phyloP scores from a whole-genome alignment of 2,329 filamentous ascomycete genomes.

The Endocalyx cinctus region DNA sequence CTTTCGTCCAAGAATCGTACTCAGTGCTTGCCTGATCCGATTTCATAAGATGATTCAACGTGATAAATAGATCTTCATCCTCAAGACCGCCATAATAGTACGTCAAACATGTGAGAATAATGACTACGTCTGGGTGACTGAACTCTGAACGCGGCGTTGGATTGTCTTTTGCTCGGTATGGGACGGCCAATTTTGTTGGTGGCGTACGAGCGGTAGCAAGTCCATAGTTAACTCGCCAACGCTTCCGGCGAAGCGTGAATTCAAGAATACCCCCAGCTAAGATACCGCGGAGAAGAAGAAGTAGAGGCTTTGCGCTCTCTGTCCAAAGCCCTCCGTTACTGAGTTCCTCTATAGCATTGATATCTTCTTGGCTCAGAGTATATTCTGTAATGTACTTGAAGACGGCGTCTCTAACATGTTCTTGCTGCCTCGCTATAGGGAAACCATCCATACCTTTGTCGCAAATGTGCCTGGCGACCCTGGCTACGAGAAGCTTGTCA shows the following conservation, averaged over 20 bases:
- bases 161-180: slow-evolving; percentile 55
- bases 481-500: slow-evolving; percentile 21
- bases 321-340: slow-evolving; percentile 30
- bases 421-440: slow-evolving; percentile 33
- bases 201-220: slow-evolving; percentile 38
- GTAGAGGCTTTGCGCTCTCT: slow-evolving; percentile 22
- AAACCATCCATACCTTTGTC: slow-evolving; percentile 36
- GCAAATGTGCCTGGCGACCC: slow-evolving; percentile 38
- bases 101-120: slow-evolving; percentile 49
- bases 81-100: slow-evolving; percentile 54
- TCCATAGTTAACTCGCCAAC: slow-evolving; percentile 64
- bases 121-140: slow-evolving; percentile 56
- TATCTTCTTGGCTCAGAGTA: slow-evolving; percentile 20
- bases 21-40: slow-evolving; percentile 48
- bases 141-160: slow-evolving; percentile 55
- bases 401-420: slow-evolving; percentile 26
- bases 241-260: slow-evolving; percentile 51
- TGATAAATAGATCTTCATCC: slow-evolving; percentile 42
- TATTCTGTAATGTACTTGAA: slow-evolving; percentile 40
- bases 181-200: slow-evolving; percentile 47
- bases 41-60: slow-evolving; percentile 42
- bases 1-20: slow-evolving; percentile 45
- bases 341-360: slow-evolving; percentile 30
- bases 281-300: slow-evolving; percentile 51
- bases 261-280: slow-evolving; percentile 50